These are phyloP conservation scores for Vachellia collinsii DNA, from an alignment of 306 rosid species.

Conservation along the genomic window DNA sequence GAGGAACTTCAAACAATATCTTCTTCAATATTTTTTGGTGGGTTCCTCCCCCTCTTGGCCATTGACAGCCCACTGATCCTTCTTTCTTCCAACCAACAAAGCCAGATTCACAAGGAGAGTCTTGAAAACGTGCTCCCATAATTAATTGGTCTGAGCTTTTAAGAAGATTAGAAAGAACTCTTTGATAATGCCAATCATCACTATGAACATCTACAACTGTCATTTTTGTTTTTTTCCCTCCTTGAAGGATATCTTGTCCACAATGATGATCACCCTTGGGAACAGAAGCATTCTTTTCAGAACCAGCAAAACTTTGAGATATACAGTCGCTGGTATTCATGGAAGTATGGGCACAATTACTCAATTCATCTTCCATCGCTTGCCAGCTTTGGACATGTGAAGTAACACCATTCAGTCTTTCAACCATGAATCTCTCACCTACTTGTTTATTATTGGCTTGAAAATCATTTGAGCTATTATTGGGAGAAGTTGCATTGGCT, in stretches of 20 bases:
- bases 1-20: constrained; percentile 75
- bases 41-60: constrained; percentile 50
- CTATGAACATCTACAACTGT: constrained; percentile 44
- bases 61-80: constrained; percentile 41
- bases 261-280: constrained; percentile 40
- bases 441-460: constrained; percentile 50
- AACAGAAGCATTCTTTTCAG: constrained; percentile 49
- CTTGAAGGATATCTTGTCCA: constrained; percentile 41
- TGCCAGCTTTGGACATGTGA: constrained; percentile 83
- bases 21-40: constrained; percentile 68
- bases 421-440: constrained; percentile 56
- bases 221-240: constrained; percentile 52
- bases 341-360: constrained; percentile 66
- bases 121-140: constrained; percentile 50
- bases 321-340: constrained; percentile 87
- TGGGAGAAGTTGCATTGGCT: constrained; percentile 58
- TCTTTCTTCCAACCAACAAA: constrained; percentile 64
- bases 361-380: constrained; percentile 69
- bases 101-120: constrained; percentile 53
- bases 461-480: constrained; percentile 56
- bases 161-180: constrained; percentile 61
- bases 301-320: constrained; percentile 70
- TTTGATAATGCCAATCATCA: constrained; percentile 67
- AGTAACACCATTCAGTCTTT: constrained; percentile 52
- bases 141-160: constrained; percentile 62